Evolutionary conservation across 768 basidiomycete genomes (phyloP), one percentile per base, ranked within the genome.

Genomic region (Boletus sensibilis): DNA sequence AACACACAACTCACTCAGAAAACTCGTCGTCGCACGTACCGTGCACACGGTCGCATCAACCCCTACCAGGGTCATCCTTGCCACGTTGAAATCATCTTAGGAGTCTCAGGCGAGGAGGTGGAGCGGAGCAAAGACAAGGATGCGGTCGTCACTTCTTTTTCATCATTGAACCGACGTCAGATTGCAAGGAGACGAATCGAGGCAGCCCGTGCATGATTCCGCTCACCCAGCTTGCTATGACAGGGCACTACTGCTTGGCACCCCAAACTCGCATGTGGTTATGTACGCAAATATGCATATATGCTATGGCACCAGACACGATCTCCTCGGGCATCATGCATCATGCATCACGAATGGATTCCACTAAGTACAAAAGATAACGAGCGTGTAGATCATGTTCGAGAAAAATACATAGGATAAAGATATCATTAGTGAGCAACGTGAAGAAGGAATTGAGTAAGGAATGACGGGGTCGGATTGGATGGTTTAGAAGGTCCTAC

Each of bases 11-110:
- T 31, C 34, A n/a, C 10, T 21, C 53, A 93, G 91, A 97, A 97
- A 90, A 95, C 92, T 74, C 94, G 94, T 76, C 93, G 97, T 72
- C 93, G 97, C 73, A 99, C 97, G 63, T 98, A 97, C 86, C 93
- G 97, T 77, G 92, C 92, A 43, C 94, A 95, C 68, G 93, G 93
- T 84, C 89, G 93, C 56, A 95, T 94, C 77, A 99, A 99, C 79
- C 96, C 97, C 35, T 98, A 98, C 85, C 93, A 97, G 76, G 96
- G 96, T 41, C 92, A 94, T 77, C 97, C 97, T 40, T 90, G 88
- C 75, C 97, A 98, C 70, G 88, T 98, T 62, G 96, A 98, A 74
- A 86, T 94, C 72, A 93, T 98, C 72, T 87, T 98, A 60, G 78
- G 85, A 47, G 87, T 87, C 52, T 76, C 84, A 38, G 86, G 88